Evolutionary conservation across 768 basidiomycete genomes (phyloP), one percentile per base, ranked within the genome.

Genomic region (Neoboletus brunneissimus): DNA sequence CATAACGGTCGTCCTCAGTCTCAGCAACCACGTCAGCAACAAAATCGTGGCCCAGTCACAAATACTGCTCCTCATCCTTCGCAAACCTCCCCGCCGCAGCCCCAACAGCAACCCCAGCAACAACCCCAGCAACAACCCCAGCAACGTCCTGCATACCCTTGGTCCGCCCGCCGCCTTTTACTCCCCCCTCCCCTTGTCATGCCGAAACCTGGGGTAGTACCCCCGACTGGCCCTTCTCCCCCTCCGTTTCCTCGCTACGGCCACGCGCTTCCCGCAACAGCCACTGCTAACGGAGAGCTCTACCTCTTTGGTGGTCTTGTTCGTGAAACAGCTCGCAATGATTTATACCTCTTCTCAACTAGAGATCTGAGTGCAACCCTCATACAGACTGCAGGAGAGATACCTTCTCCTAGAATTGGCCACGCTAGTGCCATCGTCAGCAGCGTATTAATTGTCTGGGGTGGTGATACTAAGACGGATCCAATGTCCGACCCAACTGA

Each of bases 271-370:
- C 94, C 94, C 10, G 82, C 89, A 6, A 82, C 80, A 9, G 83
- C 91, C 2, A 88, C 87, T 23, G 68, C 82, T n/a, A 80, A 78
- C 7, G 97, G 97, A 9, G 94, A 98, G 64, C 85, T 99, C 60
- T 95, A 93, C 74, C 81, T 99, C 59, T 99, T 99, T 62, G 97
- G 97, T 58, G 97, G 97, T 59, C 88, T 99, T 57, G 94, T 98
- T 16, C 84, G 89, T 38, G 96, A 98, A 68, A 75, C 82, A 10
- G 88, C 94, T 34, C 82, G 87, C 50, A 97, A 97, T 73, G 97
- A 99, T 75, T 79, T 99, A 29, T 98, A 96, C 72, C 76, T 91
- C n/a, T 87, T 98, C 68, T 87, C 87, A 38, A 84, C 88, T 4
- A 80, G 86, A 41, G 87, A 92, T 60, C 80, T 92, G 56, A 82